Base-by-base conservation (phyloP, 768 basidiomycete genomes). In the Mrakia hoshinonis region DNA sequence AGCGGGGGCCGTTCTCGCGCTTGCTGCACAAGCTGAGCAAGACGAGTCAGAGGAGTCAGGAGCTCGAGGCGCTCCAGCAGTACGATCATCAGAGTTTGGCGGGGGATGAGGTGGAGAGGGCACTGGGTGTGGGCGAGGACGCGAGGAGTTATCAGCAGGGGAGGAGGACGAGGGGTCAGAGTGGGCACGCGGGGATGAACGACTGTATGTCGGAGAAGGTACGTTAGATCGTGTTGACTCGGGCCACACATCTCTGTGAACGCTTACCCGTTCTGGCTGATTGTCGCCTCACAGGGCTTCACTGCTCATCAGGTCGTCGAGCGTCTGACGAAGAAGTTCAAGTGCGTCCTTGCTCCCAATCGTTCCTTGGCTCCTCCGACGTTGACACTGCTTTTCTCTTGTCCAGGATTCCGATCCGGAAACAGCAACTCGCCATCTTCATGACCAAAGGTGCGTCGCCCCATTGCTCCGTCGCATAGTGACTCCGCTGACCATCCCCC, bases 381-480 rank as follows among this genome's bases (percentile, higher is more conserved):
- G n/a, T n/a, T n/a, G n/a, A n/a, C n/a, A n/a, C n/a, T n/a, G n/a
- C n/a, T n/a, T n/a, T n/a, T n/a, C n/a, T n/a, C n/a, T n/a, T n/a
- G n/a, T n/a, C n/a, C n/a, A n/a, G 67, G 18, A n/a, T 68, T 15
- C 29, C 24, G 9, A 24, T 66, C 15, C 20, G 29, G 3, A 68
- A 68, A n/a, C 67, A 68, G 24, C 67, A 54, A 26, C 67, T 68
- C 26, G 24, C 51, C 1, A 55, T 66, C 64, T 66, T 66, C 48
- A 46, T 66, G 51, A 60, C 55, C 46, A 51, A 31, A 7, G 64
- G 61, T 43, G 22, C 26, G 61, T 24, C 22, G 38, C 22, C 10
- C 22, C 51, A 10, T n/a, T 26, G 20, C n/a, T 63, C 38, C 4
- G 29, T 39, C 12, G 18, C 2, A 24, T 15, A 20, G 15, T 20